Evolutionary conservation across 257 asterid genomes (phyloP).

Genomic region (Solanum clarkiae): DNA sequence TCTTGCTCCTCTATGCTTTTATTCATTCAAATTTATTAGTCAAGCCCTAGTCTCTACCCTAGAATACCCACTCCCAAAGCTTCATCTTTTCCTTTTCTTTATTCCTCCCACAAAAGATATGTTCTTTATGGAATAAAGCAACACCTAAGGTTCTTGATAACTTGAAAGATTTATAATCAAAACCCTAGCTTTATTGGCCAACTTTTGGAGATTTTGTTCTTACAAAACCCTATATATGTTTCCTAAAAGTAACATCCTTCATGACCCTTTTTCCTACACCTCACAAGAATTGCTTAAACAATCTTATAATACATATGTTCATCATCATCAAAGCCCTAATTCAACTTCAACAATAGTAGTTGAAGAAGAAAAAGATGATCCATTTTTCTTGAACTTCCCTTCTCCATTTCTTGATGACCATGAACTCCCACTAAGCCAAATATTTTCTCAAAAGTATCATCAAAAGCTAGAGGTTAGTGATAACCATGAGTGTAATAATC

Average conservation of each 20-base stretch:
- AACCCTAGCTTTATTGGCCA: background rate
- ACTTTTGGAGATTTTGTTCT: background rate
- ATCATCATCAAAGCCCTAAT: conserved; percentile 15
- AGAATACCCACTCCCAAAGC: background rate
- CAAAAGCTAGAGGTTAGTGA: background rate
- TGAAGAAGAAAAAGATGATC: conserved; percentile 8
- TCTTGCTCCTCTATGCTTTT: background rate
- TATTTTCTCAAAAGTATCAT: conserved; percentile 15
- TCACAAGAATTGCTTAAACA: conserved; percentile 8
- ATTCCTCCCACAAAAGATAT: background rate
- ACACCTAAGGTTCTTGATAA: background rate
- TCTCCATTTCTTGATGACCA: conserved; percentile 38
- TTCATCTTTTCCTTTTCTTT: background rate
- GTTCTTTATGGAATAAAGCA: background rate
- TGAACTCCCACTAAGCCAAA: conserved; percentile 32
- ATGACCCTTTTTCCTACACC: conserved; percentile 8
- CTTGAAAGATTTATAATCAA: background rate
- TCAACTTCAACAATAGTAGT: conserved; percentile 2
- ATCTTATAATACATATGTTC: background rate
- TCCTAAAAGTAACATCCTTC: conserved; percentile 16
- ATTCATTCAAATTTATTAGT: background rate
- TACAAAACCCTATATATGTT: conserved; percentile 10
- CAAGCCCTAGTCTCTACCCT: background rate
- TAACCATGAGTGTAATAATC: background rate
- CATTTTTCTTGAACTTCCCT: conserved; percentile 21